phyloP scores from a whole-genome alignment of 176 grass and related monocot genomes.

The Carex kokanica region DNA sequence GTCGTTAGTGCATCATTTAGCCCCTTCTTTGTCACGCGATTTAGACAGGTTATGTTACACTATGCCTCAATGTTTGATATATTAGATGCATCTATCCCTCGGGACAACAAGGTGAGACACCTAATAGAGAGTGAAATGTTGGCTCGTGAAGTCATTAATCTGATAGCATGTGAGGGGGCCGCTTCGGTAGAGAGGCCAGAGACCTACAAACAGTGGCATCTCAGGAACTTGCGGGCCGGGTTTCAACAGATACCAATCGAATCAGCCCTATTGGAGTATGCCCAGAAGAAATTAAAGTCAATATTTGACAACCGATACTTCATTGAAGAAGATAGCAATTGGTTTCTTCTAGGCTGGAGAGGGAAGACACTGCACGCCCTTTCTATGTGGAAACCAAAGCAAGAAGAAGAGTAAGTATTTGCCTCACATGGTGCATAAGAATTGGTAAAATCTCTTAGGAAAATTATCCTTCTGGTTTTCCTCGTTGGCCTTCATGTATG shows the following conservation, averaged over 20 bases:
- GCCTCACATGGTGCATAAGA: background rate
- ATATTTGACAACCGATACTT: conserved; percentile 33
- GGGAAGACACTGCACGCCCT: conserved; percentile 19
- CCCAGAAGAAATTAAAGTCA: conserved; percentile 29
- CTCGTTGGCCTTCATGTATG: background rate
- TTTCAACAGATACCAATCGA: conserved; percentile 29
- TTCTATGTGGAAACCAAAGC: conserved; percentile 15
- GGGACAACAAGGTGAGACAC: conserved; percentile 24
- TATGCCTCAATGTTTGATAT: conserved; percentile 37
- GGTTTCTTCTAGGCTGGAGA: conserved; percentile 35
- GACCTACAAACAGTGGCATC: conserved; percentile 43
- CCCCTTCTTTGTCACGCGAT: conserved; percentile 34
- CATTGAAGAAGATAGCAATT: conserved; percentile 35
- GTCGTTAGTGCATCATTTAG: conserved; percentile 34
- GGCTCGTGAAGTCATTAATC: conserved; percentile 30
- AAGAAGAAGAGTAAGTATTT: background rate
- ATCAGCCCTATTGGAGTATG: conserved; percentile 21
- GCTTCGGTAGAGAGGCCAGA: conserved; percentile 37
- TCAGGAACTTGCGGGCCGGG: conserved; percentile 31
- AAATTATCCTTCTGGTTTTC: background rate
- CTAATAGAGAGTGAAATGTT: conserved; percentile 37
- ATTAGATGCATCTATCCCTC: conserved; percentile 27
- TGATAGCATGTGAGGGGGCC: conserved; percentile 35
- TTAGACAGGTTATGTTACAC: conserved; percentile 35
- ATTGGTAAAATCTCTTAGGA: background rate